Conservation (phyloP, 2,329 filamentous ascomycete genomes). For the Aureobasidium lini region DNA sequence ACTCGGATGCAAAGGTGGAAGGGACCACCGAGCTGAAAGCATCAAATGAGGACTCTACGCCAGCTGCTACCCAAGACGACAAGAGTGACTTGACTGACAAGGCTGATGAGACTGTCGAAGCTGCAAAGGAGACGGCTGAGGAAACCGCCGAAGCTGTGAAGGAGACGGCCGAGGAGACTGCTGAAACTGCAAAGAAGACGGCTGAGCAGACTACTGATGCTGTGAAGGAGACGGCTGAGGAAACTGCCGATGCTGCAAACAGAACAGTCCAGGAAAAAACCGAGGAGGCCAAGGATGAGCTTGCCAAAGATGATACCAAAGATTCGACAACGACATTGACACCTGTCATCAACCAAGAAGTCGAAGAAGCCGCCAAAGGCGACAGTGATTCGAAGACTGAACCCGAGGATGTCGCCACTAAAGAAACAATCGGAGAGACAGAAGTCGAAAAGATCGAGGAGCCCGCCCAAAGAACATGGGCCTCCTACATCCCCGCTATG, state of each 20-base stretch:
- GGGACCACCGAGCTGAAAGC: neutral
- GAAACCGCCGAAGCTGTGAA: neutral
- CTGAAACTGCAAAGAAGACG: neutral
- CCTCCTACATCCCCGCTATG: conserved; percentile 12
- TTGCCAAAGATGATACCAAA: neutral
- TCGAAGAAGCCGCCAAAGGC: neutral
- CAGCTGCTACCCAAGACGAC: too few species aligned
- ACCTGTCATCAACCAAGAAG: neutral
- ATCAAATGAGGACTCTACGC: too few species aligned
- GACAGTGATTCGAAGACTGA: conserved; percentile 28
- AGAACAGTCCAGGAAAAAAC: neutral
- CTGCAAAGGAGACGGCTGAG: too few species aligned
- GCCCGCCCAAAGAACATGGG: conserved; percentile 4
- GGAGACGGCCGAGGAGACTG: neutral
- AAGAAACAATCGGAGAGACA: neutral
- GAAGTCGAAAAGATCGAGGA: neutral
- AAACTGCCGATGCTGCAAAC: conserved; percentile 13
- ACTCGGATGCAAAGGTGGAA: neutral
- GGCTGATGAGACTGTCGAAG: too few species aligned
- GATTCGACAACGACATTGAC: neutral
- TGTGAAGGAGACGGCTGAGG: conserved; percentile 9
- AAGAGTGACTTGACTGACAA: too few species aligned
- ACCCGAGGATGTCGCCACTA: neutral
- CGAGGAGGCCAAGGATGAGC: neutral
- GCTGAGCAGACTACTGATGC: neutral